Percentiles rank a stretch among this genome's conserved stretches.
These are phyloP conservation scores for Sphaerostilbella broomeana DNA, from an alignment of 2,329 filamentous ascomycete species.

Conservation along the genomic window DNA sequence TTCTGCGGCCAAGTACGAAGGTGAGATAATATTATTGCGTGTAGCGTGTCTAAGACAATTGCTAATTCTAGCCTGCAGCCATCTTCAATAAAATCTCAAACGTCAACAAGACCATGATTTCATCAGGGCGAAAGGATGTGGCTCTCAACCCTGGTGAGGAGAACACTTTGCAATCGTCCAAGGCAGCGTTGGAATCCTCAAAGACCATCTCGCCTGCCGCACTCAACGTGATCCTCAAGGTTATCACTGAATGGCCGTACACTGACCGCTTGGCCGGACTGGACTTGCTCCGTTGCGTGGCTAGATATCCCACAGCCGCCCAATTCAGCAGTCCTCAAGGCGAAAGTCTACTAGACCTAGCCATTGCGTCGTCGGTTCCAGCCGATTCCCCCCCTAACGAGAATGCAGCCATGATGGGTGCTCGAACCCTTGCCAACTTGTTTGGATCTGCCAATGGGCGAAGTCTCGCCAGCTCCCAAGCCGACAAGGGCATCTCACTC, in stretches of 20 bases:
- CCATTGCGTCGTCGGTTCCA: constrained; percentile 33
- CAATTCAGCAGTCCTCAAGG: constrained; percentile 47
- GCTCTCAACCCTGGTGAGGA: constrained; percentile 69
- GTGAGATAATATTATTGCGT: constrained; percentile 30
- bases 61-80: constrained; percentile 34
- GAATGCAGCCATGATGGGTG: constrained; percentile 83
- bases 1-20: constrained; percentile 62
- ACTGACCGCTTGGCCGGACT: constrained; percentile 75
- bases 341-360: constrained; percentile 54
- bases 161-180: constrained; percentile 53
- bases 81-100: constrained; percentile 72
- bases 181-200: constrained; percentile 55
- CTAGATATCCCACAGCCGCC: constrained; percentile 61
- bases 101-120: constrained; percentile 66
- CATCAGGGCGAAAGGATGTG: constrained; percentile 63
- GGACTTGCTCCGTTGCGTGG: constrained; percentile 79
- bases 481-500: constrained; percentile 53
- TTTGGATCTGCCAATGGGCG: constrained; percentile 71
- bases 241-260: constrained; percentile 74
- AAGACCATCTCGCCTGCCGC: constrained; percentile 44
- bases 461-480: constrained; percentile 51
- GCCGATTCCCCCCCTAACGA: constrained; percentile 55
- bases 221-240: constrained; percentile 60
- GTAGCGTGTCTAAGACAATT: no score
- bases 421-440: constrained; percentile 75